phyloP scores from a whole-genome alignment of 306 rosid genomes.

The Canavalia gladiata region DNA sequence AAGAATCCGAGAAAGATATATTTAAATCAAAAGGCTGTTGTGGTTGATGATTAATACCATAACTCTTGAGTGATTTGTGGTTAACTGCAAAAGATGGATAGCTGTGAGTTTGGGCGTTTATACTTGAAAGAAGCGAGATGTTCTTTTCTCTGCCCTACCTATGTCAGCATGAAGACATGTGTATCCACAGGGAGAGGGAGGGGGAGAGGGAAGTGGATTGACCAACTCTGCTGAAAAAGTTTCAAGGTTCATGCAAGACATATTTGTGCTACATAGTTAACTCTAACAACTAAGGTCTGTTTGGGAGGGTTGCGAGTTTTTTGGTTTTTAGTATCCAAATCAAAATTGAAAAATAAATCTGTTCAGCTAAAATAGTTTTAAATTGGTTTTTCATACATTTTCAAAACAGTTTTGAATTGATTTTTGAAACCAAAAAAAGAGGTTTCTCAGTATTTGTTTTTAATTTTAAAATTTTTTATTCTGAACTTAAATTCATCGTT shows the following conservation, averaged over 20 bases:
- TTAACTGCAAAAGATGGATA: background rate
- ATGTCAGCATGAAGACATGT: conserved; percentile 7
- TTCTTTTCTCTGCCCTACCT: background rate
- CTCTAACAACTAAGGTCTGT: conserved; percentile 6
- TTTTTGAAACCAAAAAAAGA: no score
- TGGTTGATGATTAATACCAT: conserved; percentile 3
- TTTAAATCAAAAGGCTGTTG: background rate
- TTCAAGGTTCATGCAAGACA: background rate
- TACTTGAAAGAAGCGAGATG: conserved; percentile 22
- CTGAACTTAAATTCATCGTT: no score
- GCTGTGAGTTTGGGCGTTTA: background rate
- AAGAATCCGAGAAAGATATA: background rate
- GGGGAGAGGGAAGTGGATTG: background rate
- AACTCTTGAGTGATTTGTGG: background rate
- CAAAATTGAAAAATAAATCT: no score
- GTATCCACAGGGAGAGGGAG: background rate
- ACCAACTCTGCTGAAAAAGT: background rate
- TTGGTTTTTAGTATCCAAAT: no score
- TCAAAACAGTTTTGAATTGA: no score
- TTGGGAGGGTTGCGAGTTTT: no score
- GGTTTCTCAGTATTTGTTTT: no score
- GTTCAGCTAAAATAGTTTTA: no score
- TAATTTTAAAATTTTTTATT: no score
- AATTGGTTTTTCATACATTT: no score
- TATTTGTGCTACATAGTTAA: background rate